A percentile compares a stretch with the other conserved stretches of the same genome.
Conservation (phyloP, 352 stramenopile species). For the Globisporangium nagaii region DNA sequence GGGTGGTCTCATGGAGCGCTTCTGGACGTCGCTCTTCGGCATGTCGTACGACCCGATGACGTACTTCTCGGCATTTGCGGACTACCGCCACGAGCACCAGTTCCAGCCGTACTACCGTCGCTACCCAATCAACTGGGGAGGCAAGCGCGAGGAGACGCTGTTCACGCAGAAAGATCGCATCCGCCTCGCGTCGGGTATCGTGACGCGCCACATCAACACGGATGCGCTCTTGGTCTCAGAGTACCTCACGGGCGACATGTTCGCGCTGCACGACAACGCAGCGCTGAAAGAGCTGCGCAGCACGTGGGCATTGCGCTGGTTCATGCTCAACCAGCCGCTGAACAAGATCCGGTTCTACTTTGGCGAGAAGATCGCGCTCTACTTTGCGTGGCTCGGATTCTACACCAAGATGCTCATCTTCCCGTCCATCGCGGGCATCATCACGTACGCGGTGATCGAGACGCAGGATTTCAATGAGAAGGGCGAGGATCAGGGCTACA, state of each 20-base stretch:
- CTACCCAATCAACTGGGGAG: conserved; percentile 69
- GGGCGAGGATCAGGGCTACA: conserved; percentile 51
- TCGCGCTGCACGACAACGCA: conserved; percentile 79
- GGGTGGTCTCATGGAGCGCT: conserved; percentile 21
- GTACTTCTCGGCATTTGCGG: conserved; percentile 75
- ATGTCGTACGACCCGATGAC: conserved; percentile 70
- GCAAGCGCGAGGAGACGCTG: conserved; percentile 66
- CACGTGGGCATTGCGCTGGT: conserved; percentile 72
- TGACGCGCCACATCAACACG: conserved; percentile 70
- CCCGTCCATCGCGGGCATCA: conserved; percentile 67
- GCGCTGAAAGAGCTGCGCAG: conserved; percentile 68
- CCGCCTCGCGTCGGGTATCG: conserved; percentile 59
- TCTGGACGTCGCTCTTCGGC: conserved; percentile 54
- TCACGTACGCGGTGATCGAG: conserved; percentile 66
- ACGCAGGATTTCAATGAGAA: conserved; percentile 28
- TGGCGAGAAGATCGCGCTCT: conserved; percentile 88
- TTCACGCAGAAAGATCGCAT: conserved; percentile 83
- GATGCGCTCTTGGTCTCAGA: conserved; percentile 52
- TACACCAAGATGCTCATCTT: conserved; percentile 92
- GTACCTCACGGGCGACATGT: conserved; percentile 67
- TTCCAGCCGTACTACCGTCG: conserved; percentile 80
- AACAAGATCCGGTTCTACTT: conserved; percentile 89
- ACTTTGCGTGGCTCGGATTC: conserved; percentile 91
- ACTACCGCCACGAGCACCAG: conserved; percentile 65
- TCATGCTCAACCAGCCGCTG: conserved; percentile 76